A percentile compares a stretch with the other conserved stretches of the same genome.
Conservation (phyloP, 169 alveolate genomes). For the Theileria parva region DNA sequence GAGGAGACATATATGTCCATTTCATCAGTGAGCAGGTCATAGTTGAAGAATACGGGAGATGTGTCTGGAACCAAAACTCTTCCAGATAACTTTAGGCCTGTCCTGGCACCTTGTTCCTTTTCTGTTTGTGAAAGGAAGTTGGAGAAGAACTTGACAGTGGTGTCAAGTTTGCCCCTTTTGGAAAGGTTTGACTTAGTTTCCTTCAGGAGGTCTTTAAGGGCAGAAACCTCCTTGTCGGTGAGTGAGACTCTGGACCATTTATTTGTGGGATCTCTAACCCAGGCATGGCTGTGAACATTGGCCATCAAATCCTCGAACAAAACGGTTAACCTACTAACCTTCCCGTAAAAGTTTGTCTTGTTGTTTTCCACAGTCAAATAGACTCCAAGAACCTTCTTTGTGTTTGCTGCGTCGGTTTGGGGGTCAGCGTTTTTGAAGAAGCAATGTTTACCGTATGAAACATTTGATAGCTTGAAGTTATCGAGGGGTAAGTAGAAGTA, state of each 20-base stretch:
- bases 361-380: neutral
- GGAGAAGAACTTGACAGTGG: neutral
- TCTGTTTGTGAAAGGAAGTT: neutral
- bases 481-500: neutral
- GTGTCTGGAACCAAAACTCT: neutral
- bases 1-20: slow-evolving; percentile 4
- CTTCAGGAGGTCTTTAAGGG: neutral
- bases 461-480: neutral
- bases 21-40: neutral
- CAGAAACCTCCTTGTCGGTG: neutral
- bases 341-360: neutral
- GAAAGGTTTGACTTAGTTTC: neutral
- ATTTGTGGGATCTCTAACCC: neutral
- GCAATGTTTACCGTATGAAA: neutral
- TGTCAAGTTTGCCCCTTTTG: neutral
- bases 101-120: neutral
- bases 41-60: neutral
- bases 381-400: neutral
- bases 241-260: neutral
- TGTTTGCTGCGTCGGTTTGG: neutral
- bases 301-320: neutral
- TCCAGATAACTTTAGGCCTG: neutral
- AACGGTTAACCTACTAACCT: neutral
- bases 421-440: slow-evolving; percentile 2
- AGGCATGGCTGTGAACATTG: neutral